Percentiles rank a stretch among this genome's conserved stretches.
phyloP scores from a whole-genome alignment of 169 alveolate genomes.

The Eimeria necatrix region DNA sequence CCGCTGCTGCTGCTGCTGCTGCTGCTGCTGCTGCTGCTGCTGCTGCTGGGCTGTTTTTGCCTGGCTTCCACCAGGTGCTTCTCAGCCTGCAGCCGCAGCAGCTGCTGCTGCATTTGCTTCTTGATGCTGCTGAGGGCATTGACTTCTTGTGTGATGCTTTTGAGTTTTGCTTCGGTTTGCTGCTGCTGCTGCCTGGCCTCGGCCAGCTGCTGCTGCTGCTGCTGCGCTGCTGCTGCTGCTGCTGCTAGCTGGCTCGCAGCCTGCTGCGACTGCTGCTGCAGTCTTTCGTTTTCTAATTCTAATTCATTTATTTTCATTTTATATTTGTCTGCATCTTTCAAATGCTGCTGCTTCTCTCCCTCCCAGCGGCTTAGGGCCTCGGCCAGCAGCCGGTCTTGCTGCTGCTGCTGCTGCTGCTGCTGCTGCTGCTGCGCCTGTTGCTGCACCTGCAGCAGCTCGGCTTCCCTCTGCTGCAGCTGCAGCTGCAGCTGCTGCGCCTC shows the following conservation, averaged over 20 bases:
- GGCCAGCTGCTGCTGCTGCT: slow-evolving; percentile 14
- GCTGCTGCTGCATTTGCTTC: slow-evolving; percentile 17
- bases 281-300: neutral
- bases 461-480: no score
- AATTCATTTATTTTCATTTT: neutral
- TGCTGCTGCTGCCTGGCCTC: neutral
- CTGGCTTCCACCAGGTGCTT: neutral
- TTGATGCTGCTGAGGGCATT: neutral
- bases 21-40: slow-evolving; percentile 22
- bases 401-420: slow-evolving; percentile 25
- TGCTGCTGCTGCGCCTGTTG: neutral
- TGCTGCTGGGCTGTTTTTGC: neutral
- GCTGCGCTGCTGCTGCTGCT: slow-evolving; percentile 42
- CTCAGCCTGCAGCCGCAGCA: slow-evolving; percentile 32
- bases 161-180: no score
- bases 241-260: slow-evolving; percentile 20
- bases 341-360: neutral
- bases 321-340: neutral
- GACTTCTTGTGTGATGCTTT: no score
- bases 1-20: neutral
- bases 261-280: neutral
- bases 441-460: neutral
- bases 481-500: no score
- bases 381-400: neutral
- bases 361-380: slow-evolving; percentile 6